Percentiles rank a stretch among this genome's conserved stretches.
Conservation (phyloP, 768 basidiomycete genomes). For the Tricholoma hemisulphureum region DNA sequence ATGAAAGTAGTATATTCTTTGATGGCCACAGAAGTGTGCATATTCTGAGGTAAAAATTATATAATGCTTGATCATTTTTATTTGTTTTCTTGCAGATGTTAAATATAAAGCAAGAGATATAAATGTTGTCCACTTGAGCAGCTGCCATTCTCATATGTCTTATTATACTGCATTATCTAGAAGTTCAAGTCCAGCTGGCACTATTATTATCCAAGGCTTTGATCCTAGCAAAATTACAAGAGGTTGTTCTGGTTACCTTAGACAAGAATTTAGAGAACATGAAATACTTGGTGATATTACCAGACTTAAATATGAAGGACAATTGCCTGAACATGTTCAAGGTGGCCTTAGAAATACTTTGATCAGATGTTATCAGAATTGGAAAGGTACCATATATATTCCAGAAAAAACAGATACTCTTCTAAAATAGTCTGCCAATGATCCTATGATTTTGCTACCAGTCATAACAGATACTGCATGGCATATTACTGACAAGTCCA, state of each 20-base stretch:
- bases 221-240: not conserved
- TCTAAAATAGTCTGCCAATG: not conserved
- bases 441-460: not conserved
- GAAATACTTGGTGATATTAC: not conserved
- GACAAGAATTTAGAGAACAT: not conserved
- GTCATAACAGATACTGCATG: not conserved
- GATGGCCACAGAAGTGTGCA: no score
- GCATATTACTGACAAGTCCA: not conserved
- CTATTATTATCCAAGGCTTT: not conserved
- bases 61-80: no score
- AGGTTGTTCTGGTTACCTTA: not conserved
- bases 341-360: slow-evolving; percentile 13
- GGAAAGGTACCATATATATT: no score
- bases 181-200: not conserved
- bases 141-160: not conserved
- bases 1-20: no score
- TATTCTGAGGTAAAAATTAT: no score
- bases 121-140: not conserved
- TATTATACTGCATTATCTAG: not conserved
- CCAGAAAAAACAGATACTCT: no score
- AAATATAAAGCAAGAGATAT: no score
- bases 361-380: no score
- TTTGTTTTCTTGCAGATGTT: no score
- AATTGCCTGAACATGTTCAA: no score
- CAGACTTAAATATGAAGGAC: not conserved